Percentiles rank a stretch among this genome's conserved stretches.
phyloP scores from a whole-genome alignment of 106 monocot species.

The Dioscorea alata region DNA sequence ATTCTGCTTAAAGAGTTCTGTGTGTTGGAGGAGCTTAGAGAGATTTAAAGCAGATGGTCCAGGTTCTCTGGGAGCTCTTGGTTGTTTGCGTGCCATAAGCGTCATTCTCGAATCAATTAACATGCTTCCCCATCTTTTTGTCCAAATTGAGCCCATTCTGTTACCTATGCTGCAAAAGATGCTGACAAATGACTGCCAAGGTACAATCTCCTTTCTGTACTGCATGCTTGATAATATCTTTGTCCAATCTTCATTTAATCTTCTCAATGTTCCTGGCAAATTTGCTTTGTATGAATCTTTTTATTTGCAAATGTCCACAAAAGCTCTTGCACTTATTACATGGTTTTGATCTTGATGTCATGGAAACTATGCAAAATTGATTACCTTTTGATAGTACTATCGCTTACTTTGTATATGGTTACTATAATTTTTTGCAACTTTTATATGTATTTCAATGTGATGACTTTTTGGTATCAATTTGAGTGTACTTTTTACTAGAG shows the following conservation, averaged over 20 bases:
- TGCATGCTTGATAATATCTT: background rate
- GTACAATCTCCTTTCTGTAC: slow-evolving; percentile 19
- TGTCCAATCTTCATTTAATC: background rate
- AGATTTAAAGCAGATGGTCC: slow-evolving; percentile 77
- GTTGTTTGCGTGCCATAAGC: slow-evolving; percentile 95
- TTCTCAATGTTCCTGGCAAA: background rate
- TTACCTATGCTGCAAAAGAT: slow-evolving; percentile 88
- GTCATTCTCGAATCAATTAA: slow-evolving; percentile 95
- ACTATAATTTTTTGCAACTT: too few species aligned
- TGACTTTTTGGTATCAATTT: too few species aligned
- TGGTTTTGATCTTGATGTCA: too few species aligned
- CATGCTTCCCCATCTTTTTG: slow-evolving; percentile 87
- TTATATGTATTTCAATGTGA: too few species aligned
- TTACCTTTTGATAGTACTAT: too few species aligned
- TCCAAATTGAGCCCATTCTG: slow-evolving; percentile 79
- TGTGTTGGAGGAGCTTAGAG: slow-evolving; percentile 85
- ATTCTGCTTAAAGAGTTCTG: slow-evolving; percentile 46
- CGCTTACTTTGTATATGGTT: too few species aligned
- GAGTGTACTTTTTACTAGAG: too few species aligned
- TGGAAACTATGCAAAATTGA: too few species aligned
- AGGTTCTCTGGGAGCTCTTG: slow-evolving; percentile 89
- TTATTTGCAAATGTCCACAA: too few species aligned
- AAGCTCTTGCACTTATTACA: too few species aligned
- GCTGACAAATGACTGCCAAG: slow-evolving; percentile 95
- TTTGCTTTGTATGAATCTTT: too few species aligned